Evolutionary conservation across 2,329 filamentous ascomycete species (phyloP).

Genomic region (Xylariaceae sp.): DNA sequence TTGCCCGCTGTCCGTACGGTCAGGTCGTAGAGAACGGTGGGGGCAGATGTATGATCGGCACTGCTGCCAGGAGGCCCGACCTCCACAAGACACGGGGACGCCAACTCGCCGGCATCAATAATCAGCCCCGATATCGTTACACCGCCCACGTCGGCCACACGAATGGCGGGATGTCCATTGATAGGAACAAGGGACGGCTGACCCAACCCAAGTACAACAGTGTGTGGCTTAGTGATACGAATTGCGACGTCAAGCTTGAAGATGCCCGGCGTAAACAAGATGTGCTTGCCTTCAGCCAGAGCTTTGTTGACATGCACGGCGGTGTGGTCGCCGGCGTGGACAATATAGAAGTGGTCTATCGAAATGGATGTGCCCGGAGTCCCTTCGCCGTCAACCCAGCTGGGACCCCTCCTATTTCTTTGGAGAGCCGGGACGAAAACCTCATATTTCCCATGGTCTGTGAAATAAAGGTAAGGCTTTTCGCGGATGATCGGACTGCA

Average conservation of each 20-base stretch:
- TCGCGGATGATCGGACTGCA: slow-evolving; percentile 29
- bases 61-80: slow-evolving; percentile 23
- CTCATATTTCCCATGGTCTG: slow-evolving; percentile 21
- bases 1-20: slow-evolving; percentile 29
- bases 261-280: slow-evolving; percentile 30
- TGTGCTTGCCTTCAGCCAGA: slow-evolving; percentile 25
- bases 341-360: slow-evolving; percentile 27
- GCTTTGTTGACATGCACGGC: slow-evolving; percentile 27
- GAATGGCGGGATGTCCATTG: slow-evolving; percentile 23
- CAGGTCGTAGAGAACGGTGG: slow-evolving; percentile 30
- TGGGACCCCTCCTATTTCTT: slow-evolving; percentile 25
- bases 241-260: slow-evolving; percentile 27
- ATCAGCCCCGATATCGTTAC: slow-evolving; percentile 31
- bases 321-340: slow-evolving; percentile 19
- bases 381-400: slow-evolving; percentile 20
- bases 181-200: slow-evolving; percentile 28
- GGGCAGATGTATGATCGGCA: slow-evolving; percentile 23
- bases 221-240: slow-evolving; percentile 21
- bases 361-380: slow-evolving; percentile 27
- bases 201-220: slow-evolving; percentile 29
- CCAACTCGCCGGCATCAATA: slow-evolving; percentile 26
- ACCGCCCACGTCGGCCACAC: slow-evolving; percentile 28
- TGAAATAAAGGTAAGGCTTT: slow-evolving; percentile 29
- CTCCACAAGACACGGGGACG: slow-evolving; percentile 26
- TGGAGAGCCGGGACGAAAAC: slow-evolving; percentile 29